phyloP scores from a whole-genome alignment of 495 filamentous ascomycete species.

The Penicillium mononematosum region DNA sequence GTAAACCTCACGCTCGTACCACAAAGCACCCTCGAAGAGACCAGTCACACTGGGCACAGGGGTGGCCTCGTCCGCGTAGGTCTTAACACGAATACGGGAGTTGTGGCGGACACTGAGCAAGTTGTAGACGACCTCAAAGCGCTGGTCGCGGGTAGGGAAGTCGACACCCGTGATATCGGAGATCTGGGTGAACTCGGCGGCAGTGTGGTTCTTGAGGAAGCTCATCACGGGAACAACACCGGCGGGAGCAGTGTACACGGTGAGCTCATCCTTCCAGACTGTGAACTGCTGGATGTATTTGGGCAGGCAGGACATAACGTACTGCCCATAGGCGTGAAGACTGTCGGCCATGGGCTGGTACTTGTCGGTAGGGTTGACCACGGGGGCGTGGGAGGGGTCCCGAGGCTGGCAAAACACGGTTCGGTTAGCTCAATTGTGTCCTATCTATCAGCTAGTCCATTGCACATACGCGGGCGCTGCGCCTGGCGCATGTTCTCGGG shows the following conservation, averaged over 20 bases:
- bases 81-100: constrained; percentile 95
- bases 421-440: constrained; percentile 24
- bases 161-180: constrained; percentile 92
- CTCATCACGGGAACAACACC: constrained; percentile 87
- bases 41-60: constrained; percentile 84
- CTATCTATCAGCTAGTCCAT: neutral
- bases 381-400: constrained; percentile 69
- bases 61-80: constrained; percentile 95
- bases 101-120: constrained; percentile 93
- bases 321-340: constrained; percentile 91
- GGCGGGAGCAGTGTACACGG: constrained; percentile 84
- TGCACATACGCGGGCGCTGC: constrained; percentile 57
- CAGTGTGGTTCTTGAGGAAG: constrained; percentile 96
- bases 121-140: constrained; percentile 99
- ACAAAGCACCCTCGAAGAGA: constrained; percentile 93
- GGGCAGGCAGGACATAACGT: constrained; percentile 92
- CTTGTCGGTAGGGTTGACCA: constrained; percentile 92
- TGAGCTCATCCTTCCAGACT: constrained; percentile 98
- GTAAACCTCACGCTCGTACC: constrained; percentile 98
- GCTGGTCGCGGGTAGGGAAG: constrained; percentile 88
- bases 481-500: constrained; percentile 67
- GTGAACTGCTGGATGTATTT: constrained; percentile 99
- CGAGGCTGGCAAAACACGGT: constrained; percentile 37
- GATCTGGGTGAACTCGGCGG: constrained; percentile 93
- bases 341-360: constrained; percentile 77